phyloP scores from a whole-genome alignment of 176 grass and related monocot species.

The Rhipidocladum racemiflorum region DNA sequence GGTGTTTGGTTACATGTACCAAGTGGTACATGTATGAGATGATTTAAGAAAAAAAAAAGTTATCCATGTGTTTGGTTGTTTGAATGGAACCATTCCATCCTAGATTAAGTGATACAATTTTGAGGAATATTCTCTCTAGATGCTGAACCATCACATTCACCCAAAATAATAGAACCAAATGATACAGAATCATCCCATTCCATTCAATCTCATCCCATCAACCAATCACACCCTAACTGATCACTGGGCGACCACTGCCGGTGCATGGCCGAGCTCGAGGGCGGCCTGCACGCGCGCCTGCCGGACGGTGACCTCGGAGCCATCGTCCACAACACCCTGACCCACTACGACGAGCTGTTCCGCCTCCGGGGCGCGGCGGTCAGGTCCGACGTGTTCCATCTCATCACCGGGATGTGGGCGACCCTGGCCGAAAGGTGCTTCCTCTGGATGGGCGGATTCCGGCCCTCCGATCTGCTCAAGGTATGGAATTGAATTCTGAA shows the following conservation, averaged over 20 bases:
- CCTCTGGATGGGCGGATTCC: constrained; percentile 87
- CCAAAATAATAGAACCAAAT: too few species aligned
- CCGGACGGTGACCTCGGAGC: constrained; percentile 62
- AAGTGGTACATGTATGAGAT: too few species aligned
- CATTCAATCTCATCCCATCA: too few species aligned
- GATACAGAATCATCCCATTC: too few species aligned
- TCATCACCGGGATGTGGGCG: constrained; percentile 79
- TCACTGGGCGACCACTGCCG: constrained; percentile 45
- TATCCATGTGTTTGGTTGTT: too few species aligned
- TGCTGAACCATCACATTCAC: too few species aligned
- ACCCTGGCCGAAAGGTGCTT: constrained; percentile 71
- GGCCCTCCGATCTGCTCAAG: constrained; percentile 80
- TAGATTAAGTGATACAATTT: too few species aligned
- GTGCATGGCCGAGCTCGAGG: constrained; percentile 54
- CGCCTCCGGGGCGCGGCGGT: constrained; percentile 44
- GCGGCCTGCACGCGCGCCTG: constrained; percentile 45
- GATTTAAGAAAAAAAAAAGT: too few species aligned
- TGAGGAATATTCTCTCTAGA: too few species aligned
- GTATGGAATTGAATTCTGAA: constrained; percentile 23
- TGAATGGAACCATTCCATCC: too few species aligned
- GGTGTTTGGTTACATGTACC: too few species aligned
- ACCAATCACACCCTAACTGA: too few species aligned
- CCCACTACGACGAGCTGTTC: constrained; percentile 73
- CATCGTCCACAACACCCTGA: constrained; percentile 55
- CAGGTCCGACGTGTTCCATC: constrained; percentile 70